Base-by-base conservation (phyloP, 2,329 filamentous ascomycete genomes). In the Fusarium burgessii region DNA sequence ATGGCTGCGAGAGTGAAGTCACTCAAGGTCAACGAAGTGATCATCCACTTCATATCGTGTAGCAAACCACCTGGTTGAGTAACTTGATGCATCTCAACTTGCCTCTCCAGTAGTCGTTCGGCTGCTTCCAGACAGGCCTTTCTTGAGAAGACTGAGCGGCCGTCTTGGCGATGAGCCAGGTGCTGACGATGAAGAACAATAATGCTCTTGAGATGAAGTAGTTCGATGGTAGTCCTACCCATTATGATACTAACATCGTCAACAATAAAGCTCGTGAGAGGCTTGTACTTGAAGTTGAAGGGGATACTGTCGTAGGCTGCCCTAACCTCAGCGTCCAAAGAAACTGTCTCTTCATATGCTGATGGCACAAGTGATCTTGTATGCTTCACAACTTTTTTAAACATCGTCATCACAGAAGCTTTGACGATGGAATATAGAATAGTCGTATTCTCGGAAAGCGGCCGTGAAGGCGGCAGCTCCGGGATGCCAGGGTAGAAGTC, bases 1-100 rank as follows among this genome's bases (percentile, higher is more conserved):
- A 87, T 87, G 11, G 83, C 82, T 0, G 86, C 86, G 2, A 88
- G 79, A 3, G 88, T 78, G 45, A 85, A 87, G 58, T 88, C 85
- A n/a, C 85, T 82, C 43, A 79, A 78, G 1, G 83, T 80, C 18
- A 88, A 74, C 0, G 82, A 81, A 2, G 78, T 81, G 3, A 86
- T 61, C 73, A 87, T 83, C 81, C 84, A 86, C 23, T 80, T 75
- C 42, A 85, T 80, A 8, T 80, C 77, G 58, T 82, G 77, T 6
- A 88, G 58, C 9, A 80, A 79, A 0, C 85, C 84, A 2, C 84
- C 85, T 0, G 82, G 80, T 25, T 82, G 75, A 6, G 75, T 77
- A 4, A 80, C 79, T 15, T 78, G 66, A 14, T 81, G 60, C 35
- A 81, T 33, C 6, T 80, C 78, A 0, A 46, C 72, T 36, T 81